Conservation (phyloP, 306 rosid genomes). For the Rosa rugosa region DNA sequence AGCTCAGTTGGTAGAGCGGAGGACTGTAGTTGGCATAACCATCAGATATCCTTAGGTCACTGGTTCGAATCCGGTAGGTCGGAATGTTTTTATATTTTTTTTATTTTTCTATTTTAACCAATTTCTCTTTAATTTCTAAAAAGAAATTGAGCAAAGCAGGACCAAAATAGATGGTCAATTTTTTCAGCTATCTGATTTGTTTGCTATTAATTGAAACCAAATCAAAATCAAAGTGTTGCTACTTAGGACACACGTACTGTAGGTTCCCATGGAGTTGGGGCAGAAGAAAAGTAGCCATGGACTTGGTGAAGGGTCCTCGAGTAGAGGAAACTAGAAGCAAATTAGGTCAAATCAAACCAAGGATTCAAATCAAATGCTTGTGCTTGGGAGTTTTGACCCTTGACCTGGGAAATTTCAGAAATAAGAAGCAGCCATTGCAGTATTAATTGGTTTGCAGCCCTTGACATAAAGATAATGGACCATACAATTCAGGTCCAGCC, state of each 20-base stretch:
- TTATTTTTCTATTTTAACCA: not conserved
- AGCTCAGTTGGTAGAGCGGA: conserved; percentile 31
- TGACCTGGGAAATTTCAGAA: conserved; percentile 14
- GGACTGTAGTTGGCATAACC: conserved; percentile 14
- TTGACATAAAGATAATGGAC: not conserved
- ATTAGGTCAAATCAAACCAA: not conserved
- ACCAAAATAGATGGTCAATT: not conserved
- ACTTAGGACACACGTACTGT: not conserved
- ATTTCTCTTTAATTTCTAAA: not conserved
- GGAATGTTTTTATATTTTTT: not conserved
- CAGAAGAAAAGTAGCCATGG: not conserved
- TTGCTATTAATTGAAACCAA: not conserved
- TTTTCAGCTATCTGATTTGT: not conserved
- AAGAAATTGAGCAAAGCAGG: not conserved
- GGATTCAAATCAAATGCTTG: not conserved
- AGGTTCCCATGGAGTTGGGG: not conserved
- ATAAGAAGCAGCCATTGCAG: not conserved
- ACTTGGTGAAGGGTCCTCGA: not conserved
- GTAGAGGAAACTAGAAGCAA: not conserved
- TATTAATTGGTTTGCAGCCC: conserved; percentile 2
- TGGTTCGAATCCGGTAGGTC: conserved; percentile 27
- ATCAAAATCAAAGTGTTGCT: not conserved
- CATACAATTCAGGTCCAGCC: not conserved
- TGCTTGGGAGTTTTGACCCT: conserved; percentile 5
- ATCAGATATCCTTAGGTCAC: conserved; percentile 26